A percentile compares a stretch with the other conserved stretches of the same genome.
Conservation (phyloP, 169 alveolate genomes). For the Plasmodium vivax region DNA sequence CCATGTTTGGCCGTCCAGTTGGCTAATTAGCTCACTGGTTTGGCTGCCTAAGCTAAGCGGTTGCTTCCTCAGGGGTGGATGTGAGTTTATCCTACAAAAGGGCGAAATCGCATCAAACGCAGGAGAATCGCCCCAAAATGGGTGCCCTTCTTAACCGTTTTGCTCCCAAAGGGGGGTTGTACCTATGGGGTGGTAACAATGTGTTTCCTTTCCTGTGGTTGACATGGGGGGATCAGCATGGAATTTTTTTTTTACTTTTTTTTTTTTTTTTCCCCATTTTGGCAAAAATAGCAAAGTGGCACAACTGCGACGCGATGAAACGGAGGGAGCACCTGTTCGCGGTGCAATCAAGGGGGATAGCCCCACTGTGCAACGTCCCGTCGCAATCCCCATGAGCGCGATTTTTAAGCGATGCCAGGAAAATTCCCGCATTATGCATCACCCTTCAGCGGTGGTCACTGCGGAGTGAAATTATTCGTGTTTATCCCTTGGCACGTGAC, state of each 20-base stretch:
- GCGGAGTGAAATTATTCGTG: background rate
- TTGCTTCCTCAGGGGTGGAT: background rate
- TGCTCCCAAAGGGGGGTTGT: background rate
- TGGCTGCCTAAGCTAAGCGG: background rate
- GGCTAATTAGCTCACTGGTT: background rate
- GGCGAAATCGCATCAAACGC: background rate
- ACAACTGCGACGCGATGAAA: background rate
- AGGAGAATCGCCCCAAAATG: background rate
- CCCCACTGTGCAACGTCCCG: background rate
- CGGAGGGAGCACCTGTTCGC: background rate
- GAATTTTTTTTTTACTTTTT: no score
- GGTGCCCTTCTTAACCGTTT: background rate
- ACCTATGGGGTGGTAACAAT: background rate
- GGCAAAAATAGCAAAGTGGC: background rate
- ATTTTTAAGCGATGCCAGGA: background rate
- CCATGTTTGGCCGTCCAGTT: slow-evolving; percentile 5
- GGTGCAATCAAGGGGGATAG: background rate
- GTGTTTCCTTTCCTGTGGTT: background rate
- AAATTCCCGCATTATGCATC: background rate
- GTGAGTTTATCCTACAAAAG: background rate
- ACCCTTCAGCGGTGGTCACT: background rate
- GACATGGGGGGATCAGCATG: background rate
- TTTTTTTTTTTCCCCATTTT: background rate
- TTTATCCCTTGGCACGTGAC: background rate
- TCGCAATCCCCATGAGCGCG: background rate